These are phyloP conservation scores for Rhytidhysteron rufulum DNA, from an alignment of 2,329 filamentous ascomycete genomes.

Conservation along the genomic window DNA sequence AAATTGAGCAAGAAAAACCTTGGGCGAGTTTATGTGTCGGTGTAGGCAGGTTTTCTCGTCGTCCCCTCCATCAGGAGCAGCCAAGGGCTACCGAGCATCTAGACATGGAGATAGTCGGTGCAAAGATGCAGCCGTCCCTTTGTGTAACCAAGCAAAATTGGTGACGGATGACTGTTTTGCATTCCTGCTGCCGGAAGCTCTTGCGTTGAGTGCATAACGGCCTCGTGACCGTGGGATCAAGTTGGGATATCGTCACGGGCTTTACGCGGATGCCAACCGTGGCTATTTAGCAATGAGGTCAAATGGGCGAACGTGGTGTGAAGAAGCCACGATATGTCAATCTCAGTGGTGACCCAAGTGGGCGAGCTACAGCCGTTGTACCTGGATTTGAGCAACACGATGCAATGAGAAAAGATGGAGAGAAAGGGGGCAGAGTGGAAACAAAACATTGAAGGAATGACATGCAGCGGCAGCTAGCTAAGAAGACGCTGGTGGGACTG, in stretches of 20 bases:
- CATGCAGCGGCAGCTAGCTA: slow-evolving; percentile 5
- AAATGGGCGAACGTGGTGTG: slow-evolving; percentile 2
- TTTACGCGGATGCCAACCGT: slow-evolving; percentile 1
- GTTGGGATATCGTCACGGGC: neutral
- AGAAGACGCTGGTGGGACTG: slow-evolving; percentile 1
- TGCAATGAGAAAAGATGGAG: neutral
- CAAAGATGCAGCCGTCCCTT: slow-evolving; percentile 12
- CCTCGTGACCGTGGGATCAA: neutral
- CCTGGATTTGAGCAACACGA: slow-evolving; percentile 1
- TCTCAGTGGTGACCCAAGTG: slow-evolving; percentile 1
- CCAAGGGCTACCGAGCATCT: no score
- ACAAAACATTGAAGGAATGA: slow-evolving; percentile 6
- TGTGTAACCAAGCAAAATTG: slow-evolving; percentile 19
- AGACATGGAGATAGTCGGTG: neutral
- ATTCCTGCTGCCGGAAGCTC: neutral
- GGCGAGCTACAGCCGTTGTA: slow-evolving; percentile 4
- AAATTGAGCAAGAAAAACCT: neutral
- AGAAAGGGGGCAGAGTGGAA: slow-evolving; percentile 1
- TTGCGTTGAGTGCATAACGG: neutral
- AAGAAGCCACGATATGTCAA: slow-evolving; percentile 9
- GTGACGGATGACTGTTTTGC: slow-evolving; percentile 1
- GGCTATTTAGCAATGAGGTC: neutral
- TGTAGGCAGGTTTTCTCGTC: no score
- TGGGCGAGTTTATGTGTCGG: neutral
- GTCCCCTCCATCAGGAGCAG: no score